Evolutionary conservation across 352 stramenopile genomes (phyloP), one percentile per base, ranked within the genome.

Genomic region (Phytophthora multivora): DNA sequence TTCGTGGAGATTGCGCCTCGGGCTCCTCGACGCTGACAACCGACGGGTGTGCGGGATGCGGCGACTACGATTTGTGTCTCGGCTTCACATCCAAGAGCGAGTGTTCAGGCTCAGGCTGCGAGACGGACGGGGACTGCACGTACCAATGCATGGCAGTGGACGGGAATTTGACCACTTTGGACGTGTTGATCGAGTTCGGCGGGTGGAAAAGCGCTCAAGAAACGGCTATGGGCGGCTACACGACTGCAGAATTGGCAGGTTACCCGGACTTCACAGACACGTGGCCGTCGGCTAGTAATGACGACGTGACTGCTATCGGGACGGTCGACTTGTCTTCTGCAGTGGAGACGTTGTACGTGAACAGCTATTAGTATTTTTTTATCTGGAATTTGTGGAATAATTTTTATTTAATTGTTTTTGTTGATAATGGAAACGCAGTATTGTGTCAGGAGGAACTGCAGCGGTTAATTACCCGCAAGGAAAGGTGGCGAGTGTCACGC

Each of bases 71-170:
- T 30, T 50, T 70, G 61, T 75, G 66, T 57, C 46, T 59, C 2
- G 66, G 63, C 0, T 75, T 61, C 55, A 67, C 57, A 28, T 66
- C 61, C 1, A 16, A 60, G 16, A 33, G 12, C 28, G 39, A 41
- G n/a, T 75, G 66, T 43, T 68, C 66, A 30, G 55, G 66, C 3
- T 75, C 66, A 33, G 61, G 47, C 7, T 75, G 62, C 33, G 61
- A 68, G 51, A 70, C 63, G 35, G 51, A 71, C 13, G 61, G 56
- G 26, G 62, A 63, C 51, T 75, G 66, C 66, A 71, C 66, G 9
- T 75, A 65, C 42, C 41, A 68, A 21, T 75, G 66, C 33, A 53
- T 68, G 38, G 47, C 31, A 7, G 51, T 70, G 6, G 54, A 75
- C 23, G 46, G 46, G 33, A 69, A 70, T 35, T 30, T 65, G 18